Evolutionary conservation across 2,329 filamentous ascomycete species (phyloP), one percentile per base, ranked within the genome.

Genomic region (Hypoxylon sp.): DNA sequence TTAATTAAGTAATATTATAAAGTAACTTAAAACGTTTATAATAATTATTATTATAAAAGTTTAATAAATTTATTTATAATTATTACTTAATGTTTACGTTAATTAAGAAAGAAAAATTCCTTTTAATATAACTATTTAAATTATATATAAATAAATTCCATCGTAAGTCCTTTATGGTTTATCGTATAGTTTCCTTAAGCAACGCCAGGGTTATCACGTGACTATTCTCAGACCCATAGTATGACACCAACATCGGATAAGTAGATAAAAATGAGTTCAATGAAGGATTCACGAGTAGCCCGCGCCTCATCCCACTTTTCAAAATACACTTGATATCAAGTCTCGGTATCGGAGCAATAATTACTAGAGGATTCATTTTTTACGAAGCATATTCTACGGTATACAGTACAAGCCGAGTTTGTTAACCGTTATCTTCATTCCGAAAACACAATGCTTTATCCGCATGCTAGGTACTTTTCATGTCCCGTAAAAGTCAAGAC

Each of bases 401-500:
- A 41, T 41, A 19, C 37, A 41, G 9, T 19, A 41, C 37, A 21
- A 53, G 19, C n/a, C 21, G 39, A 16, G 12, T 19, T 41, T 53
- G 21, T 58, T 41, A 37, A 32, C 54, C 19, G 16, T 63, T 63
- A 25, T 52, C 50, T 67, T 65, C 43, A 52, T 69, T 61, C 41
- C 43, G 54, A 65, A 68, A 55, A 34, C 41, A 59, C 29, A 45
- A 64, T 62, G 55, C 58, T 70, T 65, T 68, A 68, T 70, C 64
- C 68, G 66, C 71, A 69, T 73, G 70, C 70, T 68, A 70, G 64
- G 70, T 69, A 70, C 70, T 73, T 67, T 67, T 73, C 69, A 56
- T 66, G 63, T 59, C 62, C 65, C 66, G 32, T 68, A 61, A 65
- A 63, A 64, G 60, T 61, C 68, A 67, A 65, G 65, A 69, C 67